These are phyloP conservation scores for Mucor indicus DNA, from an alignment of 371 early-diverging fungal species.

Conservation along the genomic window DNA sequence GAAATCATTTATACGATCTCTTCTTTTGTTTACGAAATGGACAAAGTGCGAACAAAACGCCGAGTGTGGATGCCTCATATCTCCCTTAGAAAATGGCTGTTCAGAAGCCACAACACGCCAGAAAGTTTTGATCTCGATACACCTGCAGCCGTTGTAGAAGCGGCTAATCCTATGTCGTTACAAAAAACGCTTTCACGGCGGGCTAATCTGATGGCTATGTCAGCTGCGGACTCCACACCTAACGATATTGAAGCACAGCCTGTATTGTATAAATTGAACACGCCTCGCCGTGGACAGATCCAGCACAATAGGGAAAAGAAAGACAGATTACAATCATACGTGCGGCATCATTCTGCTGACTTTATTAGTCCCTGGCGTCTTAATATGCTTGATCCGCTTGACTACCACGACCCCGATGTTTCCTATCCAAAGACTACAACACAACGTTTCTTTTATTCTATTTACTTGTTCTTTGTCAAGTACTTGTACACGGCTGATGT, in stretches of 20 bases:
- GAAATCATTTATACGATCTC: conserved; percentile 38
- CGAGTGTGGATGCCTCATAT: conserved; percentile 33
- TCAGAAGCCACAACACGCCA: conserved; percentile 2
- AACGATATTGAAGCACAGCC: neutral
- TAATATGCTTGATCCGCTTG: conserved; percentile 22
- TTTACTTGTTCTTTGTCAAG: conserved; percentile 21
- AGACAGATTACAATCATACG: neutral
- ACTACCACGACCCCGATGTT: conserved; percentile 46
- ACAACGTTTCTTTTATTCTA: conserved; percentile 27
- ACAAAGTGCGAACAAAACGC: conserved; percentile 19
- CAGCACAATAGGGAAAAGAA: neutral
- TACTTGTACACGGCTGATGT: conserved; percentile 36
- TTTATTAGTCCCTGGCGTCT: conserved; percentile 10
- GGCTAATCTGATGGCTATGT: neutral
- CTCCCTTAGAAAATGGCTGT: conserved; percentile 21
- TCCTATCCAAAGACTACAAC: conserved; percentile 30
- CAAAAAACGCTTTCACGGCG: conserved; percentile 17
- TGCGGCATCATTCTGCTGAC: neutral
- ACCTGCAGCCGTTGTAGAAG: conserved; percentile 19
- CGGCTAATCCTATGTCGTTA: conserved; percentile 4
- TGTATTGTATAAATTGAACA: conserved; percentile 7
- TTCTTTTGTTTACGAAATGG: conserved; percentile 41
- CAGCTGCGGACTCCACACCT: no score
- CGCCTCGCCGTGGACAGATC: conserved; percentile 13
- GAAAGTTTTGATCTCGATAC: conserved; percentile 25